phyloP scores from a whole-genome alignment of 768 basidiomycete species.

The Russula abietina region DNA sequence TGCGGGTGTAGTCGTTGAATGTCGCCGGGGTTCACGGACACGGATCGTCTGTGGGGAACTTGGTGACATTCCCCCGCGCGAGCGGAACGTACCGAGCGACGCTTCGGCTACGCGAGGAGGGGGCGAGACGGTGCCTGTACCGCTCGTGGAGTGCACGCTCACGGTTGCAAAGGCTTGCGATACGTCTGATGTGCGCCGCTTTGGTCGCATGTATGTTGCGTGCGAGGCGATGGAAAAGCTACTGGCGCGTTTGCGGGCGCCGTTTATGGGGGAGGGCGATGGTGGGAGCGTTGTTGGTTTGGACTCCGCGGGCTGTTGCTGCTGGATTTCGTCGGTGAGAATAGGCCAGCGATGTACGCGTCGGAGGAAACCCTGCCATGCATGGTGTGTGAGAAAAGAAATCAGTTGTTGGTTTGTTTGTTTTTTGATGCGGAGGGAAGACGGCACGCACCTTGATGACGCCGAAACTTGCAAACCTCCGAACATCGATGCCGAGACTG shows the following conservation, averaged over 20 bases:
- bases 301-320: not conserved
- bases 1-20: conserved; percentile 13
- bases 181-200: conserved; percentile 20
- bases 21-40: conserved; percentile 15
- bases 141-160: conserved; percentile 7
- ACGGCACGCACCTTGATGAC: conserved; percentile 72
- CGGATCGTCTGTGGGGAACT: conserved; percentile 7
- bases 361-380: conserved; percentile 78
- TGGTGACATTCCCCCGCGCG: conserved; percentile 4
- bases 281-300: conserved; percentile 19
- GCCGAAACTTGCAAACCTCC: conserved; percentile 95
- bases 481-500: conserved; percentile 73
- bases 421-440: not conserved
- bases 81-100: conserved; percentile 18
- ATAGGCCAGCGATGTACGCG: conserved; percentile 92
- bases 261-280: conserved; percentile 20
- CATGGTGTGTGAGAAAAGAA: not conserved
- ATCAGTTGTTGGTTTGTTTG: not conserved
- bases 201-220: not conserved
- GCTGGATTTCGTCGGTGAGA: conserved; percentile 31
- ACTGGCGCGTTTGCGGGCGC: conserved; percentile 21
- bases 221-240: conserved; percentile 17
- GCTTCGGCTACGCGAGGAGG: conserved; percentile 21
- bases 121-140: conserved; percentile 19
- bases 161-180: conserved; percentile 3